A percentile compares a stretch with the other conserved stretches of the same genome.
Conservation (phyloP, 108 stramenopile genomes). For the Thalassiosira profunda region DNA sequence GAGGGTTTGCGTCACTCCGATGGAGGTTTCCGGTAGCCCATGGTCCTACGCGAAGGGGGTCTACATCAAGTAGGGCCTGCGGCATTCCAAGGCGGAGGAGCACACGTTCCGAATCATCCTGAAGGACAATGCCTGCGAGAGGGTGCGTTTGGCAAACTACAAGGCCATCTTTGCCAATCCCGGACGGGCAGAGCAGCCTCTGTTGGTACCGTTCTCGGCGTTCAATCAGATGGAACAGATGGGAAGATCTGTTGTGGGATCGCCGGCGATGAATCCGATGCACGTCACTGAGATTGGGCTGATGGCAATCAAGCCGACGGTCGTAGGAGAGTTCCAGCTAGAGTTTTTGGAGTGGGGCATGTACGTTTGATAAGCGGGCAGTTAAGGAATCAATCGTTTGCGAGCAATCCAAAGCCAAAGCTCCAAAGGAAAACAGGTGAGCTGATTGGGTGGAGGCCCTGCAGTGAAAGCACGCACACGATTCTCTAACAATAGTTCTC, state of each 20-base stretch:
- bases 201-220: conserved; percentile 48
- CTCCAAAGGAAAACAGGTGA: too few species aligned
- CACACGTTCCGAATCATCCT: conserved; percentile 57
- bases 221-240: conserved; percentile 62
- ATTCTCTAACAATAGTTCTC: too few species aligned
- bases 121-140: conserved; percentile 56
- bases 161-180: conserved; percentile 65
- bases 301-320: conserved; percentile 68
- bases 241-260: conserved; percentile 39
- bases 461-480: too few species aligned
- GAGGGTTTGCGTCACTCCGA: conserved; percentile 59
- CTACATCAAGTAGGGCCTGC: conserved; percentile 40
- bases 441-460: too few species aligned
- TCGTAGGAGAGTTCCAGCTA: conserved; percentile 56
- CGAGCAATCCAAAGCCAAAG: too few species aligned
- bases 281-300: conserved; percentile 58
- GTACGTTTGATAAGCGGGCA: too few species aligned
- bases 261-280: conserved; percentile 46
- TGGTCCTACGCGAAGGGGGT: conserved; percentile 60
- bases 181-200: conserved; percentile 12
- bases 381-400: too few species aligned
- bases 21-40: conserved; percentile 48
- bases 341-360: conserved; percentile 57
- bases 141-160: conserved; percentile 48
- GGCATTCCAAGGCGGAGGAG: conserved; percentile 40